Conservation (phyloP, 2,329 filamentous ascomycete genomes). For the Cladosporium velox region DNA sequence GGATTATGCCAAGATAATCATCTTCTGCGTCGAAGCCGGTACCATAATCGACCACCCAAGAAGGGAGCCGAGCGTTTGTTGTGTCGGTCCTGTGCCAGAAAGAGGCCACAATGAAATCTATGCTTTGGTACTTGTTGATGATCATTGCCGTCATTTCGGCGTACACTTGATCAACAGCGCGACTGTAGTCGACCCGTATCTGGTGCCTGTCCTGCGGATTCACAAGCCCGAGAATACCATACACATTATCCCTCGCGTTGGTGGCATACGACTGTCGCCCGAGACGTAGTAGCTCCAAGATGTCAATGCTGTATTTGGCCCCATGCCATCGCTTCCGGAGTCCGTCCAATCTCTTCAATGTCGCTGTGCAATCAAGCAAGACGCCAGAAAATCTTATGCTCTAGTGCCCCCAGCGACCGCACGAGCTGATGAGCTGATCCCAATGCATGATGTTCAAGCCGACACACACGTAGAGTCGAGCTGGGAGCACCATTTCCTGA, state of each 20-base stretch:
- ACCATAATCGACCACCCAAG: constrained; percentile 1
- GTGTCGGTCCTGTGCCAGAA: constrained; percentile 1
- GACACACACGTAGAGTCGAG: background rate
- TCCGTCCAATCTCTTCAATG: background rate
- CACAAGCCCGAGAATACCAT: constrained; percentile 2
- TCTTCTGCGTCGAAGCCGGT: background rate
- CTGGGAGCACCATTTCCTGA: background rate
- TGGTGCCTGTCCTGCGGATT: background rate
- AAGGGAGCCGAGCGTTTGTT: background rate
- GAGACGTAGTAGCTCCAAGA: background rate
- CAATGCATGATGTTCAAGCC: background rate
- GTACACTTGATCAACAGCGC: background rate
- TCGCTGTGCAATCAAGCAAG: too few species aligned
- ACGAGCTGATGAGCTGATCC: background rate
- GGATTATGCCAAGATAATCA: too few species aligned
- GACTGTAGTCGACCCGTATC: background rate
- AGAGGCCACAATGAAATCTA: background rate
- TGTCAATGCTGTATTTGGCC: background rate
- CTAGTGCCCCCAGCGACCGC: too few species aligned
- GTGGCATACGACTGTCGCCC: background rate
- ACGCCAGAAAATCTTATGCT: too few species aligned
- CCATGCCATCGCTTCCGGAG: background rate
- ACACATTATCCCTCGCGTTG: background rate
- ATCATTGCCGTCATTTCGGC: background rate
- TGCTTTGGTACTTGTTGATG: background rate